Conservation (phyloP, 805 yeast genomes). For the Brettanomyces sp. region DNA sequence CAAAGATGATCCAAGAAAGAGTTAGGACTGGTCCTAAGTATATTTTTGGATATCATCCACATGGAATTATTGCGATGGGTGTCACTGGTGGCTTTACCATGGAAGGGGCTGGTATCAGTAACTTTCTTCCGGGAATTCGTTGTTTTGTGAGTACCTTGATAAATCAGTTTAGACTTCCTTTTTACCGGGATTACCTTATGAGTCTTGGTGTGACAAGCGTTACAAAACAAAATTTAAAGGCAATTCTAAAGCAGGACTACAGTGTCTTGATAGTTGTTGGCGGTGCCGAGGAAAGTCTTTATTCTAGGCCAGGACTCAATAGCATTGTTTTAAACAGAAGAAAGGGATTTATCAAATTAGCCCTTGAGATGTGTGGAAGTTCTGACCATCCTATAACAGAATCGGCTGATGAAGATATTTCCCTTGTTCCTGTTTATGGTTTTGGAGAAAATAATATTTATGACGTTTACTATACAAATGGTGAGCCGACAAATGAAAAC, state of each 20-base stretch:
- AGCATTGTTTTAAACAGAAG: constrained; percentile 67
- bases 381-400: constrained; percentile 1
- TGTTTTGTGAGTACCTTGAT: constrained; percentile 69
- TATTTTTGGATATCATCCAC: constrained; percentile 90
- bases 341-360: constrained; percentile 80
- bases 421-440: constrained; percentile 76
- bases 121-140: constrained; percentile 74
- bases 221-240: constrained; percentile 56
- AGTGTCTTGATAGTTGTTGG: constrained; percentile 88
- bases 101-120: constrained; percentile 64
- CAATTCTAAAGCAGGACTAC: constrained; percentile 50
- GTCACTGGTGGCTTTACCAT: constrained; percentile 79
- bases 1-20: constrained; percentile 7
- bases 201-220: constrained; percentile 80
- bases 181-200: constrained; percentile 75
- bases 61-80: constrained; percentile 88
- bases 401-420: constrained; percentile 47
- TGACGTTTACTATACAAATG: constrained; percentile 28
- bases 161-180: constrained; percentile 74
- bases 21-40: constrained; percentile 58
- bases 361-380: constrained; percentile 45
- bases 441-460: constrained; percentile 76
- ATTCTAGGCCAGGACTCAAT: constrained; percentile 50
- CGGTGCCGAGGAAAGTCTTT: constrained; percentile 83
- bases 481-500: constrained; percentile 7